Evolutionary conservation across 345 rosid species (phyloP), one percentile per base, ranked within the genome.

Genomic region (Nephelium lappaceum): DNA sequence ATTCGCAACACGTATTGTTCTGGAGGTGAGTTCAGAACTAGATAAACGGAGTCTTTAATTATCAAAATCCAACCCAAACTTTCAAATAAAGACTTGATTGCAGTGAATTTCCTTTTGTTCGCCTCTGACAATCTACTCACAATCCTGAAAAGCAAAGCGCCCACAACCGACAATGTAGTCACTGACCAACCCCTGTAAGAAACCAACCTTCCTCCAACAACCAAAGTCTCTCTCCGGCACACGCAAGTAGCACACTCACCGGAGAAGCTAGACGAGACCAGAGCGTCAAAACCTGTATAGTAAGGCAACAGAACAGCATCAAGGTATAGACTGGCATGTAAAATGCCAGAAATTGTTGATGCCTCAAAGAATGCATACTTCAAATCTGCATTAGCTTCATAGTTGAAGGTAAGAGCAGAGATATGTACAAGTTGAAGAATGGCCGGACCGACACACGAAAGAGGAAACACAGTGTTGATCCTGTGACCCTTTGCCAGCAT

Each of bases 281-380:
- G 79, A 49, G 98, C 98, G 63, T 92, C 98, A n/a, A 85, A 84
- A 27, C 98, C 98, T 23, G 98, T 92, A 53, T 94, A 88, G 86
- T 92, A 94, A 25, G 98, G 98, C 73, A 94, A 79, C 72, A 94
- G 79, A 71, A 94, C 82, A 2, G 97, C 72, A 73, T 94, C 98
- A 78, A 92, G 75, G 82, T 92, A 92, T 21, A 92, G 78, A 70
- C 95, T 89, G 0, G 95, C 95, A 16, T 94, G 98, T 55, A 94
- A 76, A 51, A 94, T 86, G 58, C 98, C 98, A 2, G 97, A 94
- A 68, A 92, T 85, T 1, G 95, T 88, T 0, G 98, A 92, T 31
- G 97, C 92, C 83, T 94, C 93, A 1, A 88, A 85, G 79, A 94
- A 84, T 16, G 86, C 89, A 55, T 85, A 90, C 84, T 86, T 88